Conservation (phyloP, 2,329 filamentous ascomycete species). For the Cercospora sp. region DNA sequence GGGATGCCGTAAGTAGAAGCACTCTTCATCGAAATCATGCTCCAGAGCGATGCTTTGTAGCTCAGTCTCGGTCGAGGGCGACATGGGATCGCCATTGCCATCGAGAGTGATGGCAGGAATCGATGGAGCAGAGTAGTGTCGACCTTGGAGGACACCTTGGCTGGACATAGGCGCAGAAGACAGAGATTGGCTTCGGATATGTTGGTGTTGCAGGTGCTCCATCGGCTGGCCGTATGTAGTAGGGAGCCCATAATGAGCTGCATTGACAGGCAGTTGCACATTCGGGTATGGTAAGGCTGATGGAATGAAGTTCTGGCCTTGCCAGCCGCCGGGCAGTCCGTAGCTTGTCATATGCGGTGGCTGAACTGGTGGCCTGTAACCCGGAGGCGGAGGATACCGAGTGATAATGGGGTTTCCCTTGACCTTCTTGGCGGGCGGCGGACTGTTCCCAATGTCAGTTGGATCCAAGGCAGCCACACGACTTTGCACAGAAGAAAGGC, state of each 20-base stretch:
- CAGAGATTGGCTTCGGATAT: not conserved
- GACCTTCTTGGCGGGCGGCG: conserved; percentile 43
- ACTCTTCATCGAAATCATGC: conserved; percentile 47
- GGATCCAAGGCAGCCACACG: not conserved
- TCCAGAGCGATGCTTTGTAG: conserved; percentile 37
- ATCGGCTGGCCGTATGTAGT: not conserved
- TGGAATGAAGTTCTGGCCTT: conserved; percentile 19
- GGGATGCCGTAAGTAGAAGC: conserved; percentile 47
- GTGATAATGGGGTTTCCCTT: conserved; percentile 53
- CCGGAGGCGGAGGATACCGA: conserved; percentile 52
- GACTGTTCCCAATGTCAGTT: conserved; percentile 20
- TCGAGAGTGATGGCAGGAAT: conserved; percentile 21
- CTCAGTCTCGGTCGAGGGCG: conserved; percentile 20
- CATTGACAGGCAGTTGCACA: not conserved
- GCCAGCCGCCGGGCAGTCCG: conserved; percentile 26
- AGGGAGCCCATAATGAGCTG: not conserved
- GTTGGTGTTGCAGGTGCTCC: not conserved
- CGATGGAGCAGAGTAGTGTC: conserved; percentile 6
- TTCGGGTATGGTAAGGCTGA: conserved; percentile 1
- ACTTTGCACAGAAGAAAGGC: not conserved
- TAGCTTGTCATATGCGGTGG: conserved; percentile 17
- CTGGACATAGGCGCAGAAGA: not conserved
- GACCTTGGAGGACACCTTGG: not conserved
- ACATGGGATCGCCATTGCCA: conserved; percentile 34
- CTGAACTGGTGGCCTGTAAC: conserved; percentile 40